These are phyloP conservation scores for Floccularia luteovirens DNA, from an alignment of 768 basidiomycete species.

Conservation along the genomic window DNA sequence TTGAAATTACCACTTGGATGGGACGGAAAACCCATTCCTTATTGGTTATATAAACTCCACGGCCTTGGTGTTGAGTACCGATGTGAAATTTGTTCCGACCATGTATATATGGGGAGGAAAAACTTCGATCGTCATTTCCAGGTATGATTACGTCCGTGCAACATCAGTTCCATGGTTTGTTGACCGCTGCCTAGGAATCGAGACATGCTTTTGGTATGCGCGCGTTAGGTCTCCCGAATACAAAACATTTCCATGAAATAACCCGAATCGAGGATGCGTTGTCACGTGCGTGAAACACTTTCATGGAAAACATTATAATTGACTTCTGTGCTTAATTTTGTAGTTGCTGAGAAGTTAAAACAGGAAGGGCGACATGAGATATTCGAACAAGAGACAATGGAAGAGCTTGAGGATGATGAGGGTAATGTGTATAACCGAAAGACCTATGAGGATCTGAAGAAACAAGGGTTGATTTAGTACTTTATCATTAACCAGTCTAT, in stretches of 20 bases:
- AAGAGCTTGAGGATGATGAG: slow-evolving; percentile 97
- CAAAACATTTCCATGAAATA: slow-evolving; percentile 99
- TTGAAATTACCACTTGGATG: slow-evolving; percentile 94
- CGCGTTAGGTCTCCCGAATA: slow-evolving; percentile 93
- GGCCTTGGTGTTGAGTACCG: slow-evolving; percentile 97
- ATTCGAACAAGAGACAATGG: slow-evolving; percentile 90
- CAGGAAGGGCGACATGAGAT: slow-evolving; percentile 94
- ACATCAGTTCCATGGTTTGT: slow-evolving; percentile 9
- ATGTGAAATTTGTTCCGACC: slow-evolving; percentile 96
- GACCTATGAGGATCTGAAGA: slow-evolving; percentile 96
- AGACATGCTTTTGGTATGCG: slow-evolving; percentile 98
- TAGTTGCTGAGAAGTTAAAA: slow-evolving; percentile 97
- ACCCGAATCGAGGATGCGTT: slow-evolving; percentile 96
- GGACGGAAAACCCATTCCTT: slow-evolving; percentile 99
- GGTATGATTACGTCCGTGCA: slow-evolving; percentile 23
- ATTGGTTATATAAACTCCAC: slow-evolving; percentile 97
- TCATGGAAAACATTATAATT: not conserved
- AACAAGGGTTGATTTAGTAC: slow-evolving; percentile 79
- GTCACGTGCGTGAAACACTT: slow-evolving; percentile 52
- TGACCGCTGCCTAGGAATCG: slow-evolving; percentile 55
- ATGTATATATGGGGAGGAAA: slow-evolving; percentile 97
- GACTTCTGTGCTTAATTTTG: not conserved
- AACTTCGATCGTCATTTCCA: slow-evolving; percentile 97
- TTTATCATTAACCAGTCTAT: not conserved
- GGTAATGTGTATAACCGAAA: slow-evolving; percentile 98